These are phyloP conservation scores for Erysimum pusillum DNA, from an alignment of 441 rosid species.

Conservation along the genomic window DNA sequence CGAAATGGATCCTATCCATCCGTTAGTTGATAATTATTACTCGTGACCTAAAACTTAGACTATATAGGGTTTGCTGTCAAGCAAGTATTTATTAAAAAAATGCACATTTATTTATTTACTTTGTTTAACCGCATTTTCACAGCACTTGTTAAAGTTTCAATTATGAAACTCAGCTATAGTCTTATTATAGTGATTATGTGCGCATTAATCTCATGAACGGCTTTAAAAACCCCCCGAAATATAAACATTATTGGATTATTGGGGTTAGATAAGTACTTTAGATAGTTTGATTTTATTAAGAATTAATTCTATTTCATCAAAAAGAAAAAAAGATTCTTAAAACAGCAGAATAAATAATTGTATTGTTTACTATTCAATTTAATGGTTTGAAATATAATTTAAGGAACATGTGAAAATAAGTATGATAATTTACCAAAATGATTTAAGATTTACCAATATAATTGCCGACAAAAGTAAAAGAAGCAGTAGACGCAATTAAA, in stretches of 20 bases:
- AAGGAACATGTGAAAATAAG: conserved; percentile 12
- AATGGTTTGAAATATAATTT: background rate
- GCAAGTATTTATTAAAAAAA: conserved; percentile 15
- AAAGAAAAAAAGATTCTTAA: background rate
- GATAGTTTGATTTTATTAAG: background rate
- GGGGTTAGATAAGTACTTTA: background rate
- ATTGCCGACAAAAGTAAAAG: conserved; percentile 7
- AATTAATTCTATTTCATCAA: background rate
- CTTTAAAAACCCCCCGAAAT: background rate
- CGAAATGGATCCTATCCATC: conserved; percentile 35
- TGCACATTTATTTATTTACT: conserved; percentile 17
- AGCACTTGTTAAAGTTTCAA: conserved; percentile 29
- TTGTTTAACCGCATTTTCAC: conserved; percentile 20
- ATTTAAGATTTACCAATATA: background rate
- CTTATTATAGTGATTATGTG: conserved; percentile 4
- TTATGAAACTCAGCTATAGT: conserved; percentile 4
- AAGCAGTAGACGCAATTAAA: background rate
- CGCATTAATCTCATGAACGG: conserved; percentile 28
- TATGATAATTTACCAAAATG: background rate
- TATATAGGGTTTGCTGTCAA: conserved; percentile 46
- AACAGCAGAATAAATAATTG: background rate
- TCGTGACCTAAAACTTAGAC: conserved; percentile 48
- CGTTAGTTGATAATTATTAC: conserved; percentile 42
- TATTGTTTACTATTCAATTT: background rate
- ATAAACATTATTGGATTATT: background rate